Conservation (phyloP, 495 filamentous ascomycete species). For the Talaromyces adpressus region DNA sequence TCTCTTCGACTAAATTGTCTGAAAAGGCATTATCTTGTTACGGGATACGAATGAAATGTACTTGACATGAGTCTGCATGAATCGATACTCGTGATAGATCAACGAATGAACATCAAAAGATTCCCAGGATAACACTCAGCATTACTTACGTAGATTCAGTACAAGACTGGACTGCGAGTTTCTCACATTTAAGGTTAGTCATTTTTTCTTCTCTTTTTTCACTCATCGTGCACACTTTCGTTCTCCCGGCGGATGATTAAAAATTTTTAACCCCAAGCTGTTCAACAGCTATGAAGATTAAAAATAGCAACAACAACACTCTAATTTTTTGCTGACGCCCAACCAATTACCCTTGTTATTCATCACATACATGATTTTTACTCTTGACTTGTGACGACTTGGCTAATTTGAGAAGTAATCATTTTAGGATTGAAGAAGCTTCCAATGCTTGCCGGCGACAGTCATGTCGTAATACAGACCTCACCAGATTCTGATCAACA, state of each 20-base stretch:
- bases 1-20: slow-evolving; percentile 48
- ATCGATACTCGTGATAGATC: slow-evolving; percentile 11
- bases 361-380: slow-evolving; percentile 5
- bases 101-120: slow-evolving; percentile 6
- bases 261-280: slow-evolving; percentile 53
- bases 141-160: background rate
- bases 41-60: slow-evolving; percentile 34
- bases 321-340: slow-evolving; percentile 59
- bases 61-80: slow-evolving; percentile 31
- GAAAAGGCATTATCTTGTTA: slow-evolving; percentile 11
- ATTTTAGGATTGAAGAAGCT: background rate
- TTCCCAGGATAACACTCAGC: background rate
- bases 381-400: background rate
- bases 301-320: slow-evolving; percentile 54
- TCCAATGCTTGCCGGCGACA: background rate
- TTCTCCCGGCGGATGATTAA: slow-evolving; percentile 43
- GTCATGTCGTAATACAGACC: background rate
- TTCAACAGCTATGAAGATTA: slow-evolving; percentile 39
- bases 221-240: background rate
- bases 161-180: background rate
- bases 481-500: background rate
- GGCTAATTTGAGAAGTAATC: slow-evolving; percentile 2
- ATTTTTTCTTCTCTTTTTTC: slow-evolving; percentile 9
- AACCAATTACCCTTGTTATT: slow-evolving; percentile 13
- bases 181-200: background rate